Percentiles rank a stretch among this genome's conserved stretches.
Evolutionary conservation across 129 eudicot genomes (phyloP).

Genomic region (Oenanthe sinensis): DNA sequence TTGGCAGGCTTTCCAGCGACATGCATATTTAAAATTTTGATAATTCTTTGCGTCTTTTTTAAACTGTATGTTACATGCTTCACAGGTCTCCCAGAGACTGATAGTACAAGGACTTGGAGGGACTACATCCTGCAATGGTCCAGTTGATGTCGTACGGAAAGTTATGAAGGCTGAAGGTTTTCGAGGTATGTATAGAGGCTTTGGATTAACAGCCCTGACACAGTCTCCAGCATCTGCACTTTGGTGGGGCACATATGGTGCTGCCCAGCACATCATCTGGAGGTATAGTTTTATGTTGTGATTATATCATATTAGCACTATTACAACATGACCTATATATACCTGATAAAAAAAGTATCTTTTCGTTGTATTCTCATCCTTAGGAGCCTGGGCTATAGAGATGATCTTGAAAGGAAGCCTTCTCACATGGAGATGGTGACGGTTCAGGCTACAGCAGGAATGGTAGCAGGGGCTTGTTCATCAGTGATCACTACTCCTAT

Average conservation of each 20-base stretch:
- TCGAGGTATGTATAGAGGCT: constrained; percentile 59
- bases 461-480: constrained; percentile 64
- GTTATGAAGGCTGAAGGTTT: constrained; percentile 47
- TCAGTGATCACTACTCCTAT: constrained; percentile 59
- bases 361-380: neutral
- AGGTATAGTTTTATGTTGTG: constrained; percentile 27
- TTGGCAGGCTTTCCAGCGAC: neutral
- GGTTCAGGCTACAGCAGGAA: constrained; percentile 61
- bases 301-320: too few relatives aligned
- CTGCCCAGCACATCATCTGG: constrained; percentile 63
- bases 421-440: constrained; percentile 46
- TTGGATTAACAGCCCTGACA: constrained; percentile 50
- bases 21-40: neutral
- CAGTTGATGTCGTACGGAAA: constrained; percentile 42
- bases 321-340: neutral
- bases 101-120: constrained; percentile 72
- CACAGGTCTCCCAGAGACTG: constrained; percentile 31
- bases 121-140: constrained; percentile 42
- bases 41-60: neutral
- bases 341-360: neutral
- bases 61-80: neutral
- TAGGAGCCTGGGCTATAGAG: constrained; percentile 50
- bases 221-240: constrained; percentile 72
- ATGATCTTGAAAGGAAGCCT: constrained; percentile 33
- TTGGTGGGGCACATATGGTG: constrained; percentile 75